phyloP scores from a whole-genome alignment of 495 filamentous ascomycete species.

The Penicillium mononematosum region DNA sequence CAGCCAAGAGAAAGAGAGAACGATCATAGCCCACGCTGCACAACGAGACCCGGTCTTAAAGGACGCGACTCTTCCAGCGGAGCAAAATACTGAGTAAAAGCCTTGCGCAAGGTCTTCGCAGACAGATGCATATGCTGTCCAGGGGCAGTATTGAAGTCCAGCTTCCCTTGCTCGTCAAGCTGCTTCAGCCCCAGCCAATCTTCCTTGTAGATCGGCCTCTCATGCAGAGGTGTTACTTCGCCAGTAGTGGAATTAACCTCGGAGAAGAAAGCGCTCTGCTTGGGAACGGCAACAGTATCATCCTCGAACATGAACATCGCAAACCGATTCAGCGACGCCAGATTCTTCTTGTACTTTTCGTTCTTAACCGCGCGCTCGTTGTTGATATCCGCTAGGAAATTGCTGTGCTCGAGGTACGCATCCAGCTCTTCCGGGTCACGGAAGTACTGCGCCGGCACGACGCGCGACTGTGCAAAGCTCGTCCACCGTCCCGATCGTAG shows the following conservation, averaged over 20 bases:
- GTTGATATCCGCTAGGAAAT: conserved; percentile 98
- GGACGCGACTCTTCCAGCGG: conserved; percentile 25
- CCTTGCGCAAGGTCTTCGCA: conserved; percentile 61
- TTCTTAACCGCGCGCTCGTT: conserved; percentile 83
- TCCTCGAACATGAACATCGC: conserved; percentile 89
- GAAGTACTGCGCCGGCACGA: conserved; percentile 96
- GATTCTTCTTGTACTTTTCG: conserved; percentile 65
- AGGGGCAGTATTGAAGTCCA: conserved; percentile 67
- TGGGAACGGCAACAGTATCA: conserved; percentile 83
- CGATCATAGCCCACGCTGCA: conserved; percentile 21
- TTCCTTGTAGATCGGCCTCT: conserved; percentile 77
- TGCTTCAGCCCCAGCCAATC: conserved; percentile 89
- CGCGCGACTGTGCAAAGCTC: conserved; percentile 65
- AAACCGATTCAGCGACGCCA: conserved; percentile 70
- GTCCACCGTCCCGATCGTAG: conserved; percentile 74
- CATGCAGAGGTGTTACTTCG: conserved; percentile 62
- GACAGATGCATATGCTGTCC: conserved; percentile 84
- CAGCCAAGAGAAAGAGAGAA: background rate
- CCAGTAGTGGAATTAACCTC: conserved; percentile 71
- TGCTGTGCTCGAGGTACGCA: conserved; percentile 76
- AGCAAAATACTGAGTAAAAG: conserved; percentile 71
- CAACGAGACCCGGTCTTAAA: conserved; percentile 20
- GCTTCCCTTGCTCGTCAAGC: conserved; percentile 74
- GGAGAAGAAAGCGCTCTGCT: conserved; percentile 88
- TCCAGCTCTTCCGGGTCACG: conserved; percentile 70